Evolutionary conservation across 1,139 yeast genomes (phyloP), one percentile per base, ranked within the genome.

Genomic region (Pichia terricola): DNA sequence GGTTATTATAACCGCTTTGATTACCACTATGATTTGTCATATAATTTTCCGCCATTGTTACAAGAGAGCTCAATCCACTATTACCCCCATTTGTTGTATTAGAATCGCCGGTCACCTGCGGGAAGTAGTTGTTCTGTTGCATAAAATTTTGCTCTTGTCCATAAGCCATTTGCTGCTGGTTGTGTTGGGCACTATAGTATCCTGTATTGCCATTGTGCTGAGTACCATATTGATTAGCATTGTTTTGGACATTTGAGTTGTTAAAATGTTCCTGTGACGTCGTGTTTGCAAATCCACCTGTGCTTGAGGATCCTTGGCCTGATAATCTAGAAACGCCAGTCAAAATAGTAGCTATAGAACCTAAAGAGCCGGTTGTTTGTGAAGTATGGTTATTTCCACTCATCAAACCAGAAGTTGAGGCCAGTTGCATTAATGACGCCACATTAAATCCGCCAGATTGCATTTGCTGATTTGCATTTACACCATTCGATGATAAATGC

Each of bases 371-470:
- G 28, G 37, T 41, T 8, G 31, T 34, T 5, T 34, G 35, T 8
- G 43, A 28, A 34, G 28, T 28, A 10, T 43, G 39, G 8, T 33
- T 9, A 9, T 41, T 42, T 28, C 50, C 48, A 26, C 45, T 53
- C 27, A 40, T 16, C 31, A 41, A 30, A 11, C 50, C 47, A 34
- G 38, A 38, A 34, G 36, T 38, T 6, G 47, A 41, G 28, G 49
- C 52, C 28, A 52, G 48, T 27, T 53, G 50, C 38, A 57, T 33
- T 38, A 58, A 45, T 4, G 57, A 46, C 3, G 47, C 42, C 26
- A 57, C 41, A 36, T 58, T 56, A 43, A 57, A 55, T 2, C 63
- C 62, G 36, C 62, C 61, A 26, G 46, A 49, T 3, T 41, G 41
- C 32, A 48, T 49, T 44, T 54, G 57, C 4, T 46, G 43, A n/a